Evolutionary conservation across 2,329 filamentous ascomycete genomes (phyloP).

Genomic region (Amesomyces nigricolor): DNA sequence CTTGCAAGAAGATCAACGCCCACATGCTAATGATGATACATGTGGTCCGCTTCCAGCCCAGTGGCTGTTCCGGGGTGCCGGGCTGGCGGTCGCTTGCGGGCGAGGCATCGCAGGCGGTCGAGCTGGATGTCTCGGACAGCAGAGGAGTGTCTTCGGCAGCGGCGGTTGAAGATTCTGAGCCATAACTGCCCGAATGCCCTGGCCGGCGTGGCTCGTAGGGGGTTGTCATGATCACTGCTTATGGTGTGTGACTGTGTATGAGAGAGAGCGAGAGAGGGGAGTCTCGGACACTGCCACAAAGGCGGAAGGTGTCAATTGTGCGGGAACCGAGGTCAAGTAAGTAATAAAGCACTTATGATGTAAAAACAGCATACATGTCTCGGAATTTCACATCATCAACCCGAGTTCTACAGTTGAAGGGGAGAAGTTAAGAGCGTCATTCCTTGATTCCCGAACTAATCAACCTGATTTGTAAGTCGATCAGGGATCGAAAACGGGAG

Average conservation of each 20-base stretch:
- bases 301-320: neutral
- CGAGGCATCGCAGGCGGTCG: constrained; percentile 22
- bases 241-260: neutral
- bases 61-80: constrained; percentile 20
- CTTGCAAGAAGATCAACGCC: constrained; percentile 55
- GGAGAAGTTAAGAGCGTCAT: neutral
- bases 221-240: neutral
- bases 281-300: neutral
- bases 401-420: neutral
- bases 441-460: constrained; percentile 1
- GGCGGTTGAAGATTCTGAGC: constrained; percentile 22
- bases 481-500: neutral
- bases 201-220: constrained; percentile 1
- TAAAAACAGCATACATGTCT: neutral
- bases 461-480: constrained; percentile 17
- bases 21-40: constrained; percentile 50
- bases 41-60: constrained; percentile 33
- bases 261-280: too few species aligned
- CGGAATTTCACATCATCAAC: neutral
- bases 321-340: neutral
- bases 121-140: constrained; percentile 26
- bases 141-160: constrained; percentile 29
- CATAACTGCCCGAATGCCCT: constrained; percentile 2
- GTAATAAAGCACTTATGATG: neutral
- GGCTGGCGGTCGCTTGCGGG: constrained; percentile 2